Evolutionary conservation across 2,329 filamentous ascomycete genomes (phyloP).

Genomic region (Neonectria magnoliae): DNA sequence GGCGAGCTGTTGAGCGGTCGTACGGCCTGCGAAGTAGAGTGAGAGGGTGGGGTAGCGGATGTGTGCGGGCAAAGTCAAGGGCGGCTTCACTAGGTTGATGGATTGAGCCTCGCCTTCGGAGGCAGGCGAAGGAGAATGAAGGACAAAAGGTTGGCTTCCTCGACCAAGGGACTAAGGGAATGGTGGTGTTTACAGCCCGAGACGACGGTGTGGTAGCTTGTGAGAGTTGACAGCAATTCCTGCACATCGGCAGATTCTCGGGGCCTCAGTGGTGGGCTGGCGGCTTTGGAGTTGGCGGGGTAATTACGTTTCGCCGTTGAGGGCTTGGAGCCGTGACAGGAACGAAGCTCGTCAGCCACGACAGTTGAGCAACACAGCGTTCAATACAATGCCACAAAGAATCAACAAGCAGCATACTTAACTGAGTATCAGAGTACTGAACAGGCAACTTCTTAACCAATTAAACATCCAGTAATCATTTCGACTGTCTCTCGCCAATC

Average conservation of each 20-base stretch:
- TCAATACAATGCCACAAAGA: not conserved
- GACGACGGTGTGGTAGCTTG: constrained; percentile 11
- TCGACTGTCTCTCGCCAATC: not conserved
- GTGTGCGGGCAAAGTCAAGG: constrained; percentile 10
- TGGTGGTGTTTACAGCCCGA: constrained; percentile 30
- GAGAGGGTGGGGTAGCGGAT: constrained; percentile 31
- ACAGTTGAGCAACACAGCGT: not conserved
- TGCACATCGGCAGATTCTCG: constrained; percentile 45
- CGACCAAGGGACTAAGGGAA: constrained; percentile 28
- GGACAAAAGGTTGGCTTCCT: constrained; percentile 39
- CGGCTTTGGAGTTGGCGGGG: constrained; percentile 30
- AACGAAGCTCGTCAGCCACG: not conserved
- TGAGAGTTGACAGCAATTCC: constrained; percentile 42
- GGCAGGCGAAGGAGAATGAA: constrained; percentile 24
- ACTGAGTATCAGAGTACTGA: not conserved
- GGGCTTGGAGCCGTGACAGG: constrained; percentile 17
- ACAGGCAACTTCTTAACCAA: not conserved
- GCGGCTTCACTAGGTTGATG: constrained; percentile 22
- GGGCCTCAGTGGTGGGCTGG: constrained; percentile 35
- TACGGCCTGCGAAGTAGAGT: constrained; percentile 16
- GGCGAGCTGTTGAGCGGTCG: constrained; percentile 26
- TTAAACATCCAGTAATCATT: not conserved
- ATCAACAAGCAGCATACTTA: not conserved
- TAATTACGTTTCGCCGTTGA: constrained; percentile 32
- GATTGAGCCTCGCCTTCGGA: constrained; percentile 23